Percentiles rank a stretch among this genome's conserved stretches.
Conservation (phyloP, 176 grass and related monocot genomes). For the Chrysopogon serrulatus region DNA sequence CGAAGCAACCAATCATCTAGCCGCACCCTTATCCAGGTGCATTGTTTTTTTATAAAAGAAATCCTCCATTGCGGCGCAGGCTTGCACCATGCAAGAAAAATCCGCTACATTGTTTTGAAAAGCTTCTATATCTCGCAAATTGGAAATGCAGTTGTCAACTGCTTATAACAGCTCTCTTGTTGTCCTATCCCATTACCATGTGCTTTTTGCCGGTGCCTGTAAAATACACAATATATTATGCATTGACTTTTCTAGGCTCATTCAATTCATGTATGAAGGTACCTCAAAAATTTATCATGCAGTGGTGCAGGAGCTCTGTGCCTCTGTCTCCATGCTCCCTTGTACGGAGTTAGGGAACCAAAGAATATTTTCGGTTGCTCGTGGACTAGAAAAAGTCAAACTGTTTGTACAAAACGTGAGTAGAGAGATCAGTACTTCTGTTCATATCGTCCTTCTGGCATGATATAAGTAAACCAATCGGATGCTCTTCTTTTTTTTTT, state of each 20-base stretch:
- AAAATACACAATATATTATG: background rate
- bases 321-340: background rate
- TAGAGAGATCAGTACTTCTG: background rate
- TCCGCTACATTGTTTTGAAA: background rate
- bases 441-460: background rate
- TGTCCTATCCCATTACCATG: conserved; percentile 3
- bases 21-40: background rate
- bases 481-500: background rate
- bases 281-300: background rate
- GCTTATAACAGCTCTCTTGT: background rate
- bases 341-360: background rate
- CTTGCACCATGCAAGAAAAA: background rate
- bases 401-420: background rate
- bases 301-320: background rate
- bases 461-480: background rate
- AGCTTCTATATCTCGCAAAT: background rate
- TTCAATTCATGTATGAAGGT: conserved; percentile 15
- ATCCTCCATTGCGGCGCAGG: background rate
- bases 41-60: background rate
- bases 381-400: conserved; percentile 11
- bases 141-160: background rate
- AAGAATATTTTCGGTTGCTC: conserved; percentile 30
- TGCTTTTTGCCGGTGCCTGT: background rate
- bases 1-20: background rate
- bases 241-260: conserved; percentile 14